Evolutionary conservation across 139 green algal species (phyloP).

Genomic region (Desmodesmus armatus): DNA sequence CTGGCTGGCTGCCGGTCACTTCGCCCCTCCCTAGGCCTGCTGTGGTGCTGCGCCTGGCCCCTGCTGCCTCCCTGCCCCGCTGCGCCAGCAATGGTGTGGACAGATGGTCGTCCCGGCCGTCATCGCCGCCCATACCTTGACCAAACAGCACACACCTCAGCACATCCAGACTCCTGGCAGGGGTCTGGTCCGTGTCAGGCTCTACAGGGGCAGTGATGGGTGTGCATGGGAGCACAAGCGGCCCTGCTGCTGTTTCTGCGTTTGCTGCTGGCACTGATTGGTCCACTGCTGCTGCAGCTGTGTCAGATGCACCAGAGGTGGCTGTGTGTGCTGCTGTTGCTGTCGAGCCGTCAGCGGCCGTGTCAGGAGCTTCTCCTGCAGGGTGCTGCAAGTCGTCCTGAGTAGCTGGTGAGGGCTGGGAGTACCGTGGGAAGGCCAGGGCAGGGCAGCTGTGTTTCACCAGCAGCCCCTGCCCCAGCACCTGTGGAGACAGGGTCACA

Average conservation of each 20-base stretch:
- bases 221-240: too few species aligned
- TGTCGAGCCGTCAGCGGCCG: too few species aligned
- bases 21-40: background rate
- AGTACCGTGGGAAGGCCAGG: constrained; percentile 14
- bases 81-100: too few species aligned
- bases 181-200: too few species aligned
- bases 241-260: background rate
- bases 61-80: background rate
- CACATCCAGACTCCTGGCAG: too few species aligned
- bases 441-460: constrained; percentile 37
- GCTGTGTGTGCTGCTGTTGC: too few species aligned
- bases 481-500: constrained; percentile 20
- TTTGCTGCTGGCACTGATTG: background rate
- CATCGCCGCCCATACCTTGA: too few species aligned
- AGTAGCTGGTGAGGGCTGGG: background rate
- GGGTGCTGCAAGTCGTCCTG: too few species aligned
- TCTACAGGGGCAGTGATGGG: too few species aligned
- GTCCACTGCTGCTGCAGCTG: constrained; percentile 4
- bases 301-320: too few species aligned
- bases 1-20: background rate
- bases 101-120: too few species aligned
- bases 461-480: constrained; percentile 3
- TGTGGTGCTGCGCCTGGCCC: background rate
- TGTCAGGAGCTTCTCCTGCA: too few species aligned
- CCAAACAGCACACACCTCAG: background rate